phyloP scores from a whole-genome alignment of 306 rosid genomes.

The Erythrophleum fordii region DNA sequence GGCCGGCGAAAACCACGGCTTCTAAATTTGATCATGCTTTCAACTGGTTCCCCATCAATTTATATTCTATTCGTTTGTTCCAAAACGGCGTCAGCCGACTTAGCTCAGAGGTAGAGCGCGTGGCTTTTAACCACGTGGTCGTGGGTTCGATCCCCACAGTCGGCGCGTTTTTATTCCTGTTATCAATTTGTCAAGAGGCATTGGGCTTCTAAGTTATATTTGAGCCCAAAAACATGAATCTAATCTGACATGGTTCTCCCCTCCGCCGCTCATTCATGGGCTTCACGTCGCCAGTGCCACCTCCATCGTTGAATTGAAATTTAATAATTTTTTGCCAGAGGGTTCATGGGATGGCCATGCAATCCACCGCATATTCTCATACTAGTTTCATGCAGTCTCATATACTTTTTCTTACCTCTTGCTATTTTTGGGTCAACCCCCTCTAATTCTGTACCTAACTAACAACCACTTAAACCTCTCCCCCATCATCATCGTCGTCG shows the following conservation, averaged over 20 bases:
- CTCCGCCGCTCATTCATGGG: constrained; percentile 44
- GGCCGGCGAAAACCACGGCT: too few relatives aligned
- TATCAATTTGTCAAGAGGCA: too few relatives aligned
- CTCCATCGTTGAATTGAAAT: constrained; percentile 25
- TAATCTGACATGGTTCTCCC: too few relatives aligned
- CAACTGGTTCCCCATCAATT: too few relatives aligned
- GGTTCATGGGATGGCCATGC: constrained; percentile 64
- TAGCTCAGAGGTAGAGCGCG: constrained; percentile 82
- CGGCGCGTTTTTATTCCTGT: constrained; percentile 46
- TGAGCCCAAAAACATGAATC: too few relatives aligned
- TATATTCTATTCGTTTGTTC: too few relatives aligned
- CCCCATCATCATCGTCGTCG: too few relatives aligned
- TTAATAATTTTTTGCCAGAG: constrained; percentile 5
- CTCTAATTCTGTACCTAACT: neutral
- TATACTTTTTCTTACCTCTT: neutral
- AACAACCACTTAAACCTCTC: too few relatives aligned
- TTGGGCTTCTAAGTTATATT: too few relatives aligned
- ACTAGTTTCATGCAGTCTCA: constrained; percentile 29
- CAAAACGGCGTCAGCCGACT: constrained; percentile 29
- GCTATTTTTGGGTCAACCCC: constrained; percentile 4
- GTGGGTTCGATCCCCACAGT: constrained; percentile 80
- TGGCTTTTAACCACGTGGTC: constrained; percentile 53
- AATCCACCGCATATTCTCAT: constrained; percentile 56
- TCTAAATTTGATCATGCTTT: too few relatives aligned
- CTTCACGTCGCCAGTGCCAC: constrained; percentile 67